Evolutionary conservation across 345 rosid genomes (phyloP), one percentile per base, ranked within the genome.

Genomic region (Hibiscus tridactylites): DNA sequence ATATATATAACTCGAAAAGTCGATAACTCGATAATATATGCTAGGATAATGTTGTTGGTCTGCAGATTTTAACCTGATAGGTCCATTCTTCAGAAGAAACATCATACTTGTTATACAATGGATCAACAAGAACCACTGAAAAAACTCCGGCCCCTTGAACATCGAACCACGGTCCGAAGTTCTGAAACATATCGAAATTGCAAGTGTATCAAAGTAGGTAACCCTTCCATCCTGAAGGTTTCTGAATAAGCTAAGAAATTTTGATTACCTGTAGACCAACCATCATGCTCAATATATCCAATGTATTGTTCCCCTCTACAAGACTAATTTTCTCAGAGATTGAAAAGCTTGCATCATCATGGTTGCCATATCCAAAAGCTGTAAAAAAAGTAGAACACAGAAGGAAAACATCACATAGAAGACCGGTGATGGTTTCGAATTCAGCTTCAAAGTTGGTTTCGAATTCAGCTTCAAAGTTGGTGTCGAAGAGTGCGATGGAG

Each of bases 101-200:
- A 68, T 85, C 72, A 13, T 54, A 67, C 62, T 37, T 85, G 59
- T 37, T 62, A n/a, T 80, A 77, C n/a, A 39, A 75, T 31, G 59
- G 61, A 52, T 71, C 80, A 61, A 73, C 35, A 10, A 88, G 71
- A 5, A 72, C 5, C 33, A 86, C 90, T 0, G 78, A 60, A 65
- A 60, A 42, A 17, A 81, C 53, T 78, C 93, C 93, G 3, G 90
- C 88, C 60, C 86, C 90, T 71, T 77, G 78, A 72, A 82, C 69
- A 61, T 86, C 93, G 49, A 88, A 88, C 87, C 88, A 86, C 2
- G 89, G 88, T 24, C 93, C 93, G 2, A 73, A 88, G 58, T 88
- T 86, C 93, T 88, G 74, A 63, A 56, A 73, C 60, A 72, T 8
- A 9, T 57, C 19, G 21, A 59, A 71, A 5, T 9, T 39, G 29